These are phyloP conservation scores for Penstemon newberryi DNA, from an alignment of 257 asterid species.

Conservation along the genomic window DNA sequence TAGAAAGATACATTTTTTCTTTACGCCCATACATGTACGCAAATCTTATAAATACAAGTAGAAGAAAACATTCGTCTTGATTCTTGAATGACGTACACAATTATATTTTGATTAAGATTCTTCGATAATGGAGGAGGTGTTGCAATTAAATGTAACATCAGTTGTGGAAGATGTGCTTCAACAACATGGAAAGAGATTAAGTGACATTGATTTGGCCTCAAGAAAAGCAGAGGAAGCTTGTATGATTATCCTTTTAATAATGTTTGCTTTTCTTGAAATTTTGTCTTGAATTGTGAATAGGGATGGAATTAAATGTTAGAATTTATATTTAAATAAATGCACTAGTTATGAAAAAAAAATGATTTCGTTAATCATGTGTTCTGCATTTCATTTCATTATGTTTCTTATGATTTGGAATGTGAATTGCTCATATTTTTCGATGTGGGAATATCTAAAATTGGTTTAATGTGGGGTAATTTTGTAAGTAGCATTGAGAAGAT, in stretches of 20 bases:
- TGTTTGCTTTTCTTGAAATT: background rate
- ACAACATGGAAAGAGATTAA: constrained; percentile 55
- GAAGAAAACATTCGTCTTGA: constrained; percentile 28
- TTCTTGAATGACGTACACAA: constrained; percentile 22
- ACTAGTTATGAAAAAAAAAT: background rate
- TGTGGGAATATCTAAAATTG: too few species aligned
- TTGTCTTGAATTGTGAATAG: too few species aligned
- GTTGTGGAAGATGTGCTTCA: constrained; percentile 72
- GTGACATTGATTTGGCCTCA: constrained; percentile 71
- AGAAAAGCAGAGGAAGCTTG: constrained; percentile 81
- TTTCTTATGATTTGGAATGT: background rate
- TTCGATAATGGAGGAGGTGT: constrained; percentile 60
- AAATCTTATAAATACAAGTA: background rate
- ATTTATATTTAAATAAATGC: too few species aligned
- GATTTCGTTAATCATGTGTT: background rate
- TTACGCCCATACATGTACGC: too few species aligned
- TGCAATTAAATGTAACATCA: constrained; percentile 55
- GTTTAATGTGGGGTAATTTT: background rate
- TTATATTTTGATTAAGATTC: constrained; percentile 25
- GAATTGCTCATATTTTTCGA: background rate
- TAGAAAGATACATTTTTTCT: constrained; percentile 12
- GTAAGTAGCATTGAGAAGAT: constrained; percentile 70
- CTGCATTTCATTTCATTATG: constrained; percentile 22
- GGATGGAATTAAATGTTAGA: too few species aligned
- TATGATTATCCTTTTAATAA: constrained; percentile 30